These are phyloP conservation scores for Phytophthora citrophthora DNA, from an alignment of 352 stramenopile species.

Conservation along the genomic window DNA sequence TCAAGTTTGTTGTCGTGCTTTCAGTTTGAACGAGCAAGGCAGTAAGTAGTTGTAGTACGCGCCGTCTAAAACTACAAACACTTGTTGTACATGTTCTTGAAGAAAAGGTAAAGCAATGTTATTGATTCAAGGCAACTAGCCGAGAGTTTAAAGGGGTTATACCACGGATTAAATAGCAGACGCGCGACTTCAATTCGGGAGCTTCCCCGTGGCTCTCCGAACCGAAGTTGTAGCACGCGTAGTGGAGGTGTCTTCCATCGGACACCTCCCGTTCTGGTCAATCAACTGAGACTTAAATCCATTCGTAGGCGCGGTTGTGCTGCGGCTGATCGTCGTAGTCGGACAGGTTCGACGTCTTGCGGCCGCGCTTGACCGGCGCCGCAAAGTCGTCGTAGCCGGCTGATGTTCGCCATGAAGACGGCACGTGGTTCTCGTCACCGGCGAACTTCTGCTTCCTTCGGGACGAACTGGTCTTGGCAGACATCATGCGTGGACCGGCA, in stretches of 20 bases:
- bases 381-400: conserved; percentile 21
- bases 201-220: conserved; percentile 19
- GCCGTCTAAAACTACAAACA: too few relatives aligned
- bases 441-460: conserved; percentile 14
- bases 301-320: conserved; percentile 29
- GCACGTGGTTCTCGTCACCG: conserved; percentile 17
- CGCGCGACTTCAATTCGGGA: conserved; percentile 12
- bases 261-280: conserved; percentile 31
- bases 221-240: conserved; percentile 16
- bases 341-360: conserved; percentile 28
- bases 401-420: conserved; percentile 18
- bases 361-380: conserved; percentile 17
- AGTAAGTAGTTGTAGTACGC: conserved; percentile 1
- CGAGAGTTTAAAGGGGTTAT: conserved; percentile 21
- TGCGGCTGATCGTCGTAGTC: conserved; percentile 30
- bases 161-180: conserved; percentile 49
- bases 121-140: conserved; percentile 19
- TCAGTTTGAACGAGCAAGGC: conserved; percentile 19
- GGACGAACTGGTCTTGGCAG: conserved; percentile 13
- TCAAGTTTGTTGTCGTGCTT: conserved; percentile 31
- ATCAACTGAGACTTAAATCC: conserved; percentile 39
- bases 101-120: conserved; percentile 18
- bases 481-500: conserved; percentile 32
- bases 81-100: neutral
- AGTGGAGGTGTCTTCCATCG: conserved; percentile 30